Evolutionary conservation across 495 filamentous ascomycete species (phyloP), one percentile per base, ranked within the genome.

Genomic region (Pseudotulostoma volvatum): DNA sequence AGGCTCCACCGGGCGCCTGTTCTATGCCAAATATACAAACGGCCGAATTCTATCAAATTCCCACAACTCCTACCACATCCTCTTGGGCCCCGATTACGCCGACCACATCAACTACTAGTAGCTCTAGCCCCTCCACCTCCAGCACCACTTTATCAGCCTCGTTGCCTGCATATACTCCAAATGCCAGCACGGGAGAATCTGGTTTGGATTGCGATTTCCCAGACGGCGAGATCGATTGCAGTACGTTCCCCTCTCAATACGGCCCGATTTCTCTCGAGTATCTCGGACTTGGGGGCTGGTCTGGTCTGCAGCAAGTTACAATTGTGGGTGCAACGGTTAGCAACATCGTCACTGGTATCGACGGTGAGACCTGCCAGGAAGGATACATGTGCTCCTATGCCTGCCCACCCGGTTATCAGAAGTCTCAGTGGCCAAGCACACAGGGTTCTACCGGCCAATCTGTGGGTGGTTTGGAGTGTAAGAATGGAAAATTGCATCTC

Each of bases 391-490:
- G 90, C 70, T 93, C 87, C 3, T 97, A 96, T 51, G 83, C 81
- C 37, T 97, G 90, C 64, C 87, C 90, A 4, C 52, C 77, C 33
- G 87, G 87, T 38, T 95, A 85, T 64, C 77, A 87, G 50, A 95
- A 95, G 71, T 71, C 77, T 30, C 87, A 96, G 59, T 97, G 86
- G 85, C 90, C 92, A 25, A 50, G 43, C 18, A 70, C 55, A 19
- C 90, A 96, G 65, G 92, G 90, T 28, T 48, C 59, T 31, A 84
- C 79, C 34, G 79, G 79, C 21, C 80, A 96, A 63, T 93, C 86
- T 28, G 69, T 93, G 33, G 90, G 90, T 59, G 90, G 90, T 46
- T 61, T 97, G 18, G 67, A 72, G 52, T 97, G 90, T 74, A 47
- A 52, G 25, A 54, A 71, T 41, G 81, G 82, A 41, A 83, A 81